A percentile compares a stretch with the other conserved stretches of the same genome.
Evolutionary conservation across 306 rosid species (phyloP).

Genomic region (Acacia melanoxylon): DNA sequence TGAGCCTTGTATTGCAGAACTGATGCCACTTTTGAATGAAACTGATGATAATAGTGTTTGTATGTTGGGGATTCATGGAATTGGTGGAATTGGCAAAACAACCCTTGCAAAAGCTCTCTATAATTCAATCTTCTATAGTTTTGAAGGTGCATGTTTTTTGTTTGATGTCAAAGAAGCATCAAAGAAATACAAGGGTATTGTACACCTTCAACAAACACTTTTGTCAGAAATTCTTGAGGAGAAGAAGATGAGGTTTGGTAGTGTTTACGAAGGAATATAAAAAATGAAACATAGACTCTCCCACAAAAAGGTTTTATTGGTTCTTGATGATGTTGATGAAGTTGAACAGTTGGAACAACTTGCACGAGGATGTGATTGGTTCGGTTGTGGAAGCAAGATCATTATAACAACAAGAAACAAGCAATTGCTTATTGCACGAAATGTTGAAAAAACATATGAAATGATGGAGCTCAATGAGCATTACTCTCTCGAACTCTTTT

Average conservation of each 20-base stretch:
- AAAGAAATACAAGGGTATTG: background rate
- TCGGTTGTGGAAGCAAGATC: background rate
- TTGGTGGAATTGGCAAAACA: background rate
- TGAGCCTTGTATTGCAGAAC: background rate
- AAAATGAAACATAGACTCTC: background rate
- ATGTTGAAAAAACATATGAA: background rate
- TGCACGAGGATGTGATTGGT: background rate
- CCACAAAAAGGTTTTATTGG: background rate
- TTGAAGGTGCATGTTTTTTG: background rate
- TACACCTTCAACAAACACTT: background rate
- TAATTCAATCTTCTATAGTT: background rate
- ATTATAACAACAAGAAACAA: constrained; percentile 8
- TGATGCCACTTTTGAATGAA: background rate
- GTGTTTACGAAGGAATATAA: background rate
- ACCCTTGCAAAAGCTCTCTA: background rate
- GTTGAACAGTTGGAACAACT: background rate
- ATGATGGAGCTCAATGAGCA: background rate
- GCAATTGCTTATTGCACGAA: background rate
- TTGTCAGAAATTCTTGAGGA: background rate
- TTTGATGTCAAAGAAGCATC: background rate
- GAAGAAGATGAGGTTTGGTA: background rate
- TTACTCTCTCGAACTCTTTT: background rate
- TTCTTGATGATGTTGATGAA: background rate
- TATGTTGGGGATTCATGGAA: background rate
- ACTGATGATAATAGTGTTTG: background rate